Percentiles rank a stretch among this genome's conserved stretches.
Evolutionary conservation across 495 filamentous ascomycete genomes (phyloP).

Genomic region (Hypoxylon perforatum): DNA sequence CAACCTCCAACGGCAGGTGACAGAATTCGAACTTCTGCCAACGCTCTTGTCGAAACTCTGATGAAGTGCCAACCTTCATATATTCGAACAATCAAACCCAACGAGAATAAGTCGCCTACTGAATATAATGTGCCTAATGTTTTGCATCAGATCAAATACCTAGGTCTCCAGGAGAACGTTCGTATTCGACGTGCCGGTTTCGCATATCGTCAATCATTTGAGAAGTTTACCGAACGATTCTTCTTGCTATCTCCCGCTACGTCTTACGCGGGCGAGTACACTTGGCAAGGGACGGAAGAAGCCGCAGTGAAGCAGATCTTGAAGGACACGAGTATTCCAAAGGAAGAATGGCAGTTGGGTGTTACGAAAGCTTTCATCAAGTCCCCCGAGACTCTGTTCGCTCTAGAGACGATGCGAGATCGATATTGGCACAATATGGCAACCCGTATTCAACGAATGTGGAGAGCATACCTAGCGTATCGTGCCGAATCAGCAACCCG

Average conservation of each 20-base stretch:
- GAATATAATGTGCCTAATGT: conserved; percentile 95
- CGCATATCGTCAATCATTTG: conserved; percentile 96
- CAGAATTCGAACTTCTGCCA: conserved; percentile 96
- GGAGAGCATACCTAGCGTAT: conserved; percentile 95
- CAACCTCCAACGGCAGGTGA: conserved; percentile 95
- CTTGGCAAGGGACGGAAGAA: conserved; percentile 87
- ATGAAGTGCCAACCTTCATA: conserved; percentile 98
- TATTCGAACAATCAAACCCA: conserved; percentile 99
- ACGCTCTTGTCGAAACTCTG: conserved; percentile 91
- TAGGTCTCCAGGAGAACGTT: conserved; percentile 98
- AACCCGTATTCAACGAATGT: conserved; percentile 94
- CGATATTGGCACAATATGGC: conserved; percentile 99
- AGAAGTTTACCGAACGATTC: conserved; percentile 98
- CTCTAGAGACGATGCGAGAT: conserved; percentile 96
- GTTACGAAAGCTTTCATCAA: conserved; percentile 98
- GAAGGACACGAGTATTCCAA: conserved; percentile 93
- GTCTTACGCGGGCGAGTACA: conserved; percentile 96
- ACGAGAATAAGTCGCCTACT: conserved; percentile 94
- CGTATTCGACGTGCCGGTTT: conserved; percentile 96
- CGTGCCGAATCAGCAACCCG: conserved; percentile 90
- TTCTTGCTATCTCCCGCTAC: conserved; percentile 94
- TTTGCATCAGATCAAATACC: conserved; percentile 98
- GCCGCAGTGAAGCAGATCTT: conserved; percentile 93
- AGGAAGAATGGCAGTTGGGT: conserved; percentile 97
- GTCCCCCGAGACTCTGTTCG: conserved; percentile 96